Percentiles rank a stretch among this genome's conserved stretches.
Evolutionary conservation across 108 stramenopile genomes (phyloP).

Genomic region (Discostella stelligeroides): DNA sequence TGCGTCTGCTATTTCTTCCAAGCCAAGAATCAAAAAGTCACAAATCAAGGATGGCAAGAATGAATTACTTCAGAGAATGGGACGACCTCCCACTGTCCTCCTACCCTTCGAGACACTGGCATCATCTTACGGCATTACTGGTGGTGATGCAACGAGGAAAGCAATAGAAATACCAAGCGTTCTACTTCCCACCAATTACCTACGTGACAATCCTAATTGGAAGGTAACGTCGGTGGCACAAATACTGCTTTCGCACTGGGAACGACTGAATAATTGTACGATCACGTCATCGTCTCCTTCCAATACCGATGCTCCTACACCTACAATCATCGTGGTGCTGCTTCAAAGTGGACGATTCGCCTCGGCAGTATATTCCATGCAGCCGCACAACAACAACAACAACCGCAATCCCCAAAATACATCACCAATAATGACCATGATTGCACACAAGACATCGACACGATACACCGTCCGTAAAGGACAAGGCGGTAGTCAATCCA

Average conservation of each 20-base stretch:
- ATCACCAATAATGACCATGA: conserved; percentile 43
- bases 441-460: conserved; percentile 63
- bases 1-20: too few relatives aligned
- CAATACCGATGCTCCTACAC: conserved; percentile 9
- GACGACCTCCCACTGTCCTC: conserved; percentile 28
- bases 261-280: conserved; percentile 1
- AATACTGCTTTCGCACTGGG: conserved; percentile 28
- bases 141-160: background rate
- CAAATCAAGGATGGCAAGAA: conserved; percentile 18
- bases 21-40: conserved; percentile 2
- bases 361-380: conserved; percentile 54
- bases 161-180: conserved; percentile 32
- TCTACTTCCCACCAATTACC: conserved; percentile 28
- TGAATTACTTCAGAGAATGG: conserved; percentile 15
- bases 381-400: background rate
- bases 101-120: conserved; percentile 11
- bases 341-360: conserved; percentile 79
- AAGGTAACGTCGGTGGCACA: conserved; percentile 16
- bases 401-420: background rate
- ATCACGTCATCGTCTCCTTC: background rate
- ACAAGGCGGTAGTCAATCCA: conserved; percentile 86
- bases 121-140: background rate
- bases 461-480: conserved; percentile 87
- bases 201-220: conserved; percentile 34
- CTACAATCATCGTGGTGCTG: conserved; percentile 67